These are phyloP conservation scores for Elsinoe australis DNA, from an alignment of 2,329 filamentous ascomycete genomes.

Conservation along the genomic window DNA sequence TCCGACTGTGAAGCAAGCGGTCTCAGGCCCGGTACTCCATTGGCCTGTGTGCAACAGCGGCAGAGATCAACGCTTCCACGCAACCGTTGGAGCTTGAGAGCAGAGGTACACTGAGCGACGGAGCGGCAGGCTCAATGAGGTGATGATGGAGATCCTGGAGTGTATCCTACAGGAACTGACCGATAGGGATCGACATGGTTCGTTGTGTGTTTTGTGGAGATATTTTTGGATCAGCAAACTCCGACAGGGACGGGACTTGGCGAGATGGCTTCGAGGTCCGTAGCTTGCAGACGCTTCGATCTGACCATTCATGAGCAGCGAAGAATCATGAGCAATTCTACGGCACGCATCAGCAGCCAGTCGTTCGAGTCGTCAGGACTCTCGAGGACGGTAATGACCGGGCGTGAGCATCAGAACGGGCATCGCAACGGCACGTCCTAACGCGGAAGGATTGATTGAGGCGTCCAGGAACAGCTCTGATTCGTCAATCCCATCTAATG, in stretches of 20 bases:
- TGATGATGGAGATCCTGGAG: no score
- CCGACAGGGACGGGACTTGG: no score
- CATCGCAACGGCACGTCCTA: slow-evolving; percentile 13
- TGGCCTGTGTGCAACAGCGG: background rate
- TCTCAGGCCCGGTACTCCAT: slow-evolving; percentile 3
- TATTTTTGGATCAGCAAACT: background rate
- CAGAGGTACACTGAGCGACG: background rate
- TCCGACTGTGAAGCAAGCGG: slow-evolving; percentile 10
- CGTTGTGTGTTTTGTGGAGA: no score
- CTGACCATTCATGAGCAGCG: no score
- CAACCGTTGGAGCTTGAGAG: background rate
- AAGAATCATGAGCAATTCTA: background rate
- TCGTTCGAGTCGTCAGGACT: slow-evolving; percentile 3
- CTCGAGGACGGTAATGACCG: slow-evolving; percentile 9
- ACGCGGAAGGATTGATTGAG: slow-evolving; percentile 15
- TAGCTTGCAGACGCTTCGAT: no score
- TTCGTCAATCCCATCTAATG: slow-evolving; percentile 5
- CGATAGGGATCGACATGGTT: no score
- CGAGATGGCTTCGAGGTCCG: no score
- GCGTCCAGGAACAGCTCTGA: slow-evolving; percentile 12
- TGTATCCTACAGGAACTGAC: background rate
- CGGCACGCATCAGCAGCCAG: background rate
- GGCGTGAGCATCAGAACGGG: slow-evolving; percentile 12
- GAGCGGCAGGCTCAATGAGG: background rate
- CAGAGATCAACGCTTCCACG: slow-evolving; percentile 3